Percentiles rank a stretch among this genome's conserved stretches.
phyloP scores from a whole-genome alignment of 352 stramenopile species.

The Phytophthora agathidicida region DNA sequence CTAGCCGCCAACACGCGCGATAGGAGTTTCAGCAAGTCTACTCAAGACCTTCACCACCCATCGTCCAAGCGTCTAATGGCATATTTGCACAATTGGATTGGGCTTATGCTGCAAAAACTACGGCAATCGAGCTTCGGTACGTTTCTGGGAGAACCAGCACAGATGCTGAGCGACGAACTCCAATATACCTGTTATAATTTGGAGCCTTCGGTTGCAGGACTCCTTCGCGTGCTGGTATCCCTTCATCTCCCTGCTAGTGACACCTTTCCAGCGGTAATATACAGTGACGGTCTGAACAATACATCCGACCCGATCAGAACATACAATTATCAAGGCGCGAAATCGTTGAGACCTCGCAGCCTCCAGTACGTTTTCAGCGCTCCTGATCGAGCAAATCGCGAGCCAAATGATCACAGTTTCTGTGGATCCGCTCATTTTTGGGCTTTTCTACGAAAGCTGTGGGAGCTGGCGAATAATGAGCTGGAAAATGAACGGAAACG shows the following conservation, averaged over 20 bases:
- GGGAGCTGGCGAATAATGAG: conserved; percentile 4
- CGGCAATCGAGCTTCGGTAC: conserved; percentile 15
- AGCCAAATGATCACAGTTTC: conserved; percentile 34
- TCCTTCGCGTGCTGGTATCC: conserved; percentile 8
- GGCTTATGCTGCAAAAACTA: conserved; percentile 21
- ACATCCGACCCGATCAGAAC: not conserved
- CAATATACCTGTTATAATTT: conserved; percentile 7
- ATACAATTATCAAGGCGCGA: not conserved
- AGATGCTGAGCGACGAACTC: conserved; percentile 21
- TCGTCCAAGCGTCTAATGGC: conserved; percentile 25
- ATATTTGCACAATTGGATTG: conserved; percentile 19
- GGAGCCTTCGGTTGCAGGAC: not conserved
- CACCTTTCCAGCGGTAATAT: not conserved
- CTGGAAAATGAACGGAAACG: not conserved
- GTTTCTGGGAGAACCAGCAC: conserved; percentile 6
- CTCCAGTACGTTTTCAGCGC: conserved; percentile 22
- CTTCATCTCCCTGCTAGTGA: conserved; percentile 7
- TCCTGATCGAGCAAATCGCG: conserved; percentile 15
- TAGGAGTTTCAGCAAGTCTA: conserved; percentile 9
- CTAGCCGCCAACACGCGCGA: conserved; percentile 16
- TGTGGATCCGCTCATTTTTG: conserved; percentile 32
- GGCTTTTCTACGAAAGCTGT: conserved; percentile 36
- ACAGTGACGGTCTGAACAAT: not conserved
- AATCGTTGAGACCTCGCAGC: not conserved
- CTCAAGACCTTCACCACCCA: conserved; percentile 1